These are phyloP conservation scores for Citrus sinensis DNA, from an alignment of 345 rosid genomes.

Conservation along the genomic window DNA sequence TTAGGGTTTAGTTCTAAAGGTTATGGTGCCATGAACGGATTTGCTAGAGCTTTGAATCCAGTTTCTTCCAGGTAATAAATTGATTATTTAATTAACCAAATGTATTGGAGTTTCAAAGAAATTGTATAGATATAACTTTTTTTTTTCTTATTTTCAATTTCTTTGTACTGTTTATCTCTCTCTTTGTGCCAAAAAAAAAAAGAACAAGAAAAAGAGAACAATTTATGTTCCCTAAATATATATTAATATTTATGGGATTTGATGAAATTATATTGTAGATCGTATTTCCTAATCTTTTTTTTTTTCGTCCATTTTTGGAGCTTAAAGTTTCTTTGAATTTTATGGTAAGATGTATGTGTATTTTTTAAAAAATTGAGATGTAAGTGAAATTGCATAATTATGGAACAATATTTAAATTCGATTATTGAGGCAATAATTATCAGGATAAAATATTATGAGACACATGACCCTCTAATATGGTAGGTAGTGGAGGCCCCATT, in stretches of 20 bases:
- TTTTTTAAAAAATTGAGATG: not conserved
- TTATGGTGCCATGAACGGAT: constrained; percentile 86
- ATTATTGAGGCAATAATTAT: constrained; percentile 25
- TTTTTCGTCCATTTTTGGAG: not conserved
- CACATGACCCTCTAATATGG: constrained; percentile 1
- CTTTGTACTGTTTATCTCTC: not conserved
- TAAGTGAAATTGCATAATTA: not conserved
- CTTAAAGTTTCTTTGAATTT: not conserved
- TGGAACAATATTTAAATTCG: constrained; percentile 13
- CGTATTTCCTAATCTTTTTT: not conserved
- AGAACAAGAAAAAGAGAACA: not conserved
- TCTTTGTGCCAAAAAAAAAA: constrained; percentile 2
- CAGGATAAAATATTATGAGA: constrained; percentile 1
- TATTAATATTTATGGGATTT: not conserved
- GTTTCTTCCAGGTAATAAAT: constrained; percentile 69
- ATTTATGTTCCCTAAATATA: not conserved
- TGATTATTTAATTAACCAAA: not conserved
- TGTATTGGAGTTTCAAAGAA: not conserved
- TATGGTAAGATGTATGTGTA: not conserved
- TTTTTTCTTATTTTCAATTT: not conserved
- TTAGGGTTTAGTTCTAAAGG: constrained; percentile 96
- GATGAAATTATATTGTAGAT: not conserved
- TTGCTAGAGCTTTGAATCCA: constrained; percentile 86
- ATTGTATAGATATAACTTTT: constrained; percentile 19
- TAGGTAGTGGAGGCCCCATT: constrained; percentile 18